Evolutionary conservation across 169 alveolate genomes (phyloP).

Genomic region (Plasmodium gonderi): DNA sequence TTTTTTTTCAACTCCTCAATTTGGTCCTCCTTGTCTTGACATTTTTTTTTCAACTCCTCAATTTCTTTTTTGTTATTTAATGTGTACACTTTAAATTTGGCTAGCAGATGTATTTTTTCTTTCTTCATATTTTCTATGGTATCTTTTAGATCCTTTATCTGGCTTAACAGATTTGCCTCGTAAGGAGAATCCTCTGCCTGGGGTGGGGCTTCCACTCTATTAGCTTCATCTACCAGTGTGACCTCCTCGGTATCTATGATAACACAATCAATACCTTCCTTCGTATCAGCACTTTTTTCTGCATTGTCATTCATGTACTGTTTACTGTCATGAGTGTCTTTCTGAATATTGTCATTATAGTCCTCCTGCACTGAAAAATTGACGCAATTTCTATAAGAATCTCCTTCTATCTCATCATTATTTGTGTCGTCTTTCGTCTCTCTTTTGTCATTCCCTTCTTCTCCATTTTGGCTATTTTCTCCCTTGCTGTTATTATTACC

Average conservation of each 20-base stretch:
- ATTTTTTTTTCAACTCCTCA: conserved; percentile 14
- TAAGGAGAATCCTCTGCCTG: not conserved
- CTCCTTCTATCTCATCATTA: not conserved
- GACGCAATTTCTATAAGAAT: not conserved
- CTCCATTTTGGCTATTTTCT: not conserved
- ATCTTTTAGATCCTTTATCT: conserved; percentile 16
- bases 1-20: not conserved
- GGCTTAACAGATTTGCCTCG: not conserved
- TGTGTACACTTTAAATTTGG: conserved; percentile 63
- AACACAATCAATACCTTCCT: not conserved
- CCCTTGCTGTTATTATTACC: not conserved
- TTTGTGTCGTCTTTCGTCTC: not conserved
- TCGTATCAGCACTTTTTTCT: not conserved
- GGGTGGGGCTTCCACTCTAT: not conserved
- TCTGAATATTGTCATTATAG: not conserved
- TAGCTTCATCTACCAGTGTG: not conserved
- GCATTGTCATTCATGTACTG: not conserved
- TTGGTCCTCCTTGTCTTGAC: conserved; percentile 18
- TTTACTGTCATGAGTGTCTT: not conserved
- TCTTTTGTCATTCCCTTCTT: not conserved
- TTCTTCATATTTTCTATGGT: conserved; percentile 49
- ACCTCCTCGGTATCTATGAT: not conserved
- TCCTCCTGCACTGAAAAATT: too few relatives aligned
- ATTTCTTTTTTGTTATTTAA: conserved; percentile 58
- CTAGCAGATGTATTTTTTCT: conserved; percentile 47